Percentiles rank a stretch among this genome's conserved stretches.
These are phyloP conservation scores for Picochlorum sp. DNA, from an alignment of 139 green algal genomes.

Conservation along the genomic window DNA sequence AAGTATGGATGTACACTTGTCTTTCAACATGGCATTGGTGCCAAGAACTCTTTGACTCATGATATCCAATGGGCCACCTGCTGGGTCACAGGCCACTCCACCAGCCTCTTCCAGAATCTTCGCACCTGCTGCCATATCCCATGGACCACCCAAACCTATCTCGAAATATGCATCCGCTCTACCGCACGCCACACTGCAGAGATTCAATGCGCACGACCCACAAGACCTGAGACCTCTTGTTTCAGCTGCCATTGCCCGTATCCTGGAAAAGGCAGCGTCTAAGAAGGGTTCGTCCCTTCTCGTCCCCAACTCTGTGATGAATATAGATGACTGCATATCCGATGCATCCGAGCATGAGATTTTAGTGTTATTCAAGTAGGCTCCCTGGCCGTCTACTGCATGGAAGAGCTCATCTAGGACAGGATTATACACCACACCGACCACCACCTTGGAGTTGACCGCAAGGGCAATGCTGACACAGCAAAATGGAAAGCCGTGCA, in stretches of 20 bases:
- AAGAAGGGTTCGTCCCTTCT: slow-evolving; percentile 53
- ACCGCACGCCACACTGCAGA: slow-evolving; percentile 60
- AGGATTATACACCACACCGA: slow-evolving; percentile 94
- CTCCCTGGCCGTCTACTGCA: slow-evolving; percentile 51
- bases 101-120: slow-evolving; percentile 71
- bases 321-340: slow-evolving; percentile 56
- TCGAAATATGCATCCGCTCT: slow-evolving; percentile 91
- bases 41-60: slow-evolving; percentile 72
- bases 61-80: slow-evolving; percentile 61
- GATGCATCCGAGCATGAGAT: slow-evolving; percentile 45
- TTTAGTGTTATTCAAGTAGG: slow-evolving; percentile 62
- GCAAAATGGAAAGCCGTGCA: slow-evolving; percentile 90
- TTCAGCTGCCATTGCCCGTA: slow-evolving; percentile 33
- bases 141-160: slow-evolving; percentile 77
- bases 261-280: slow-evolving; percentile 62
- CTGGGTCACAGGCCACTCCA: slow-evolving; percentile 70
- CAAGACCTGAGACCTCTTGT: slow-evolving; percentile 60
- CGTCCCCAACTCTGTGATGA: slow-evolving; percentile 80
- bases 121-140: slow-evolving; percentile 57
- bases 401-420: slow-evolving; percentile 78
- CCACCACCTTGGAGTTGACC: slow-evolving; percentile 54
- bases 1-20: slow-evolving; percentile 5
- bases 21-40: slow-evolving; percentile 43
- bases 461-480: slow-evolving; percentile 82
- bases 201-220: slow-evolving; percentile 86